A percentile compares a stretch with the other conserved stretches of the same genome.
Evolutionary conservation across 1,284 basidiomycete genomes (phyloP).

Genomic region (Sutorius eximius): DNA sequence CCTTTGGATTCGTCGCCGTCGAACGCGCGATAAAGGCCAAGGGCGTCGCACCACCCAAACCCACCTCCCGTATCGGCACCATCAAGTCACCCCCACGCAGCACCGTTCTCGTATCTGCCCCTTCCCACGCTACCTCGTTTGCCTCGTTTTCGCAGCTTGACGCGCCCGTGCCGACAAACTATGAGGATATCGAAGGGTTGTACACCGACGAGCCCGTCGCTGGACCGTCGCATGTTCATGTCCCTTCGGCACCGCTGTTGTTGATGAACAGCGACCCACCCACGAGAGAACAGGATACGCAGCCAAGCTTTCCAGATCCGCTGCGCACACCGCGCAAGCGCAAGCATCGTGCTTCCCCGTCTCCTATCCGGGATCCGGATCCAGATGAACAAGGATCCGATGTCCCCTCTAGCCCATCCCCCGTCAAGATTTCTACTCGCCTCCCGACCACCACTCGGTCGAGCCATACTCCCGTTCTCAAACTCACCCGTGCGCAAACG

Average conservation of each 20-base stretch:
- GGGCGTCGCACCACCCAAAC: constrained; percentile 10
- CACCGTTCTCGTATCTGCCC: constrained; percentile 13
- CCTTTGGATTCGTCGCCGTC: constrained; percentile 45
- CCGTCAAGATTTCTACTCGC: constrained; percentile 29
- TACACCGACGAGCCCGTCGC: constrained; percentile 32
- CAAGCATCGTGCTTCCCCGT: constrained; percentile 18
- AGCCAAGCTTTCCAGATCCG: constrained; percentile 21
- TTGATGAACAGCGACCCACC: constrained; percentile 21
- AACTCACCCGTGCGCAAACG: constrained; percentile 17
- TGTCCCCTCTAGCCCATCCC: constrained; percentile 30
- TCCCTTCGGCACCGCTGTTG: constrained; percentile 23
- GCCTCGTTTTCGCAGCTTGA: constrained; percentile 20
- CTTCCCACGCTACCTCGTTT: constrained; percentile 8
- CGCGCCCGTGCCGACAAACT: constrained; percentile 30
- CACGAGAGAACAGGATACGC: constrained; percentile 6
- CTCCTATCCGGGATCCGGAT: neutral
- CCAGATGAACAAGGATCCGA: constrained; percentile 11
- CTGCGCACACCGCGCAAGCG: constrained; percentile 35
- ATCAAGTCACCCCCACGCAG: constrained; percentile 28
- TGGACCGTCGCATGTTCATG: constrained; percentile 23
- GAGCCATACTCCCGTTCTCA: constrained; percentile 1
- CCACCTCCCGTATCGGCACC: constrained; percentile 7
- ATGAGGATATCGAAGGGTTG: constrained; percentile 33
- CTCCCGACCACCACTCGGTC: constrained; percentile 2
- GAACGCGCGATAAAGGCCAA: constrained; percentile 40